Evolutionary conservation across 805 yeast genomes (phyloP), one percentile per base, ranked within the genome.

Genomic region (Candida coleopterorum): DNA sequence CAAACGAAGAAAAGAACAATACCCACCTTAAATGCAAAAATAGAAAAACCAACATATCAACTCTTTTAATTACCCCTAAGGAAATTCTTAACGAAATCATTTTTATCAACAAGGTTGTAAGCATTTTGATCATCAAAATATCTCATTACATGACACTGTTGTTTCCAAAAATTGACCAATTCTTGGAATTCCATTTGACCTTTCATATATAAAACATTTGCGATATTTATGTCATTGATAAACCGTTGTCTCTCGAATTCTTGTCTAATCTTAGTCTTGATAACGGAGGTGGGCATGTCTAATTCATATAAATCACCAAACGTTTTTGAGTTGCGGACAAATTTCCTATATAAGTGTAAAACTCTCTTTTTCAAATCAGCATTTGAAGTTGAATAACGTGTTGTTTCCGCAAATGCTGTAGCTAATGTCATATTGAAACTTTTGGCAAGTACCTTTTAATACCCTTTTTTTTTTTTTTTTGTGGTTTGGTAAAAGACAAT

Each of bases 121-220:
- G 66, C 68, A 29, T 72, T 73, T 56, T 74, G 81, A 49, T 79
- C 79, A 47, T 80, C 85, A 49, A 85, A 85, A 68, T 81, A 85
- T 62, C 81, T 77, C 79, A 83, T 70, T 30, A 85, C 86, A 60
- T 85, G 94, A 45, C 89, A 76, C 55, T 77, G 79, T 69, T 86
- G 95, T 60, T 85, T 86, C 95, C 95, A 85, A 68, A 85, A 85
- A 64, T 86, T 86, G 52, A 81, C 73, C 53, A 85, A 72, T 56
- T 85, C 95, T 64, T 85, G 95, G 62, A 79, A 86, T 59, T 86
- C 95, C 93, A 84, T 84, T 53, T 84, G 88, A 6, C 90, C 95
- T 66, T 85, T 83, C 65, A 84, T 78, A 47, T 77, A 76, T 40
- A 86, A 68, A 12, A 83, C 72, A 60, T 85, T 86, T 45, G 73